A percentile compares a stretch with the other conserved stretches of the same genome.
Evolutionary conservation across 2,329 filamentous ascomycete species (phyloP).

Genomic region (Boeremia exigua): DNA sequence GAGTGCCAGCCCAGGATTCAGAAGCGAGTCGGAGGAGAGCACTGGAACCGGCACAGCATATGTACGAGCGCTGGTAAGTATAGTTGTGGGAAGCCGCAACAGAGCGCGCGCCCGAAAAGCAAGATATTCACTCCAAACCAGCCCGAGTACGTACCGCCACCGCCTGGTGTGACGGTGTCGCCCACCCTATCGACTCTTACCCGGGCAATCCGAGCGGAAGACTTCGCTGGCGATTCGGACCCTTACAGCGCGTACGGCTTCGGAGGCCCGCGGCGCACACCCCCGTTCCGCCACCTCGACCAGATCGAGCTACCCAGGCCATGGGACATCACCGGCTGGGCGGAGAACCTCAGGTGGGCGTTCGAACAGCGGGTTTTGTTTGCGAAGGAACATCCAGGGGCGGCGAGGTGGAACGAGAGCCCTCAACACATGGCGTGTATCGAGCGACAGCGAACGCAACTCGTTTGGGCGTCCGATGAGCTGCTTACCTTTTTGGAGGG

Average conservation of each 20-base stretch:
- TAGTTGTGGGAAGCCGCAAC: not conserved
- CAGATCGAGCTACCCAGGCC: constrained; percentile 16
- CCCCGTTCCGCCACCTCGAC: constrained; percentile 28
- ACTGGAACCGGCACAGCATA: not conserved
- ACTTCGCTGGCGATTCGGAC: constrained; percentile 10
- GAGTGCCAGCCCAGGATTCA: not conserved
- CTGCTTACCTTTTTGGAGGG: constrained; percentile 18
- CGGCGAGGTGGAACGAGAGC: constrained; percentile 29
- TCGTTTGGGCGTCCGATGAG: constrained; percentile 31
- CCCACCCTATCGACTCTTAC: not conserved
- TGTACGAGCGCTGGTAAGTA: constrained; percentile 4
- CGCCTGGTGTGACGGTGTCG: not conserved
- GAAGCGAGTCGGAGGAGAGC: not conserved
- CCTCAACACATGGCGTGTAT: constrained; percentile 34
- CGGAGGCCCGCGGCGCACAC: constrained; percentile 20
- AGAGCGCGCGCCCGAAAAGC: not conserved
- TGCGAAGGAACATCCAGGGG: constrained; percentile 7
- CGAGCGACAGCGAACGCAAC: constrained; percentile 18
- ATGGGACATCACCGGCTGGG: constrained; percentile 29
- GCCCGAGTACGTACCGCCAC: constrained; percentile 12
- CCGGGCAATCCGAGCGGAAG: constrained; percentile 7
- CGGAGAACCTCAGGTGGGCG: constrained; percentile 35
- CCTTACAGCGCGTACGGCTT: constrained; percentile 24
- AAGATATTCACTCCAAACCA: not conserved
- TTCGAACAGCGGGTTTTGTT: constrained; percentile 25